A percentile compares a stretch with the other conserved stretches of the same genome.
phyloP scores from a whole-genome alignment of 2,329 filamentous ascomycete species.

The Metarhizium guizhouense region DNA sequence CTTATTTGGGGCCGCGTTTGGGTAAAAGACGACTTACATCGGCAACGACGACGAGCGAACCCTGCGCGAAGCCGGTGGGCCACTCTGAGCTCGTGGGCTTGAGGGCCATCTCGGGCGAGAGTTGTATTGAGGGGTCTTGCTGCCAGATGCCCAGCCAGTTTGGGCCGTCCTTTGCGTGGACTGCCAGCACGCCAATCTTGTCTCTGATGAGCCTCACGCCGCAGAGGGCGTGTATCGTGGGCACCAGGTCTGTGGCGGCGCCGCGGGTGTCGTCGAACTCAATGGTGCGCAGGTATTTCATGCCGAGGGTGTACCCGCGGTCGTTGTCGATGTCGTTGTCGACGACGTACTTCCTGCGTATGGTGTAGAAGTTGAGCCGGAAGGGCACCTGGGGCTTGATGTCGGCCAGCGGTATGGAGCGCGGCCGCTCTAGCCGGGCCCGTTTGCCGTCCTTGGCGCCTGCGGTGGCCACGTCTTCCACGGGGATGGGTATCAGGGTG shows the following conservation, averaged over 20 bases:
- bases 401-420: background rate
- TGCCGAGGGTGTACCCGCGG: conserved; percentile 1
- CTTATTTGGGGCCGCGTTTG: background rate
- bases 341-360: conserved; percentile 3
- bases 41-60: conserved; percentile 3
- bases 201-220: conserved; percentile 6
- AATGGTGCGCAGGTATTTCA: conserved; percentile 6
- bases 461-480: conserved; percentile 3
- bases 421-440: conserved; percentile 1
- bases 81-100: conserved; percentile 4
- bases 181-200: conserved; percentile 4
- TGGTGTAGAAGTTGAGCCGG: conserved; percentile 6
- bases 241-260: background rate
- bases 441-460: conserved; percentile 1
- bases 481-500: conserved; percentile 6
- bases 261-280: conserved; percentile 3
- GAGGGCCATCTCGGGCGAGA: background rate
- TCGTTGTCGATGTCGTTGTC: background rate
- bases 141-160: conserved; percentile 7
- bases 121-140: conserved; percentile 1
- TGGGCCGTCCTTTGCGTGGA: conserved; percentile 6
- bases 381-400: conserved; percentile 2
- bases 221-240: background rate
- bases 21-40: conserved; percentile 5
- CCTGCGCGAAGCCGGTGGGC: background rate